phyloP scores from a whole-genome alignment of 2,329 filamentous ascomycete genomes.

The Macrophomina phaseolina region DNA sequence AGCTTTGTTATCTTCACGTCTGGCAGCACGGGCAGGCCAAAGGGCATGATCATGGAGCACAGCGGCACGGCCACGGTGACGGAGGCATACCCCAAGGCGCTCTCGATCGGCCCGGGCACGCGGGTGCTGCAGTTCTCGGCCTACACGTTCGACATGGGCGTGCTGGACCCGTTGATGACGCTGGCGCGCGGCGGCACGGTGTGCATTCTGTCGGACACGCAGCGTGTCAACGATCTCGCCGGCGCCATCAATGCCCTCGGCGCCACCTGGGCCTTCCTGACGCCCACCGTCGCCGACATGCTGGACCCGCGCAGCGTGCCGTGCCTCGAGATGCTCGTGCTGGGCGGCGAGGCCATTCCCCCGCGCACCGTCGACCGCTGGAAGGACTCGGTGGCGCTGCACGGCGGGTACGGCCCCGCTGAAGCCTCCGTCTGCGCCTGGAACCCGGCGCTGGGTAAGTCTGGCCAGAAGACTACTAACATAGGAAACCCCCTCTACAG shows the following conservation, averaged over 20 bases:
- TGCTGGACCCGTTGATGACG: background rate
- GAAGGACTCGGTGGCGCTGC: slow-evolving; percentile 41
- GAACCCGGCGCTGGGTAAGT: slow-evolving; percentile 6
- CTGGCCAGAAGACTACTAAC: background rate
- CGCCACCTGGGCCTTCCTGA: background rate
- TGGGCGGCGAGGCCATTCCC: slow-evolving; percentile 42
- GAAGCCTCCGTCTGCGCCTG: slow-evolving; percentile 33
- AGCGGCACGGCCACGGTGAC: slow-evolving; percentile 35
- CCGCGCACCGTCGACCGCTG: slow-evolving; percentile 32
- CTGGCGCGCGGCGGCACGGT: slow-evolving; percentile 33
- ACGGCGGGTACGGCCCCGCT: slow-evolving; percentile 48
- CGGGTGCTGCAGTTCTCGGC: slow-evolving; percentile 9
- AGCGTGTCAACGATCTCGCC: slow-evolving; percentile 43
- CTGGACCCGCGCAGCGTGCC: slow-evolving; percentile 45
- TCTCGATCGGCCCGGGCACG: background rate
- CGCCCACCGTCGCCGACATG: slow-evolving; percentile 39
- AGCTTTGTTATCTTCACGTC: slow-evolving; percentile 45
- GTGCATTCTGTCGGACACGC: background rate
- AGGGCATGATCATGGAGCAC: slow-evolving; percentile 30
- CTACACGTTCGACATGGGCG: slow-evolving; percentile 6
- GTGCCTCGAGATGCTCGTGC: slow-evolving; percentile 45
- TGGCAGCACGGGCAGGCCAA: slow-evolving; percentile 43
- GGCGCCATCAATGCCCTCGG: slow-evolving; percentile 3
- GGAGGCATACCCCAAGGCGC: background rate
- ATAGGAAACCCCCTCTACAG: background rate